Evolutionary conservation across 169 alveolate species (phyloP).

Genomic region (Eimeria praecox): DNA sequence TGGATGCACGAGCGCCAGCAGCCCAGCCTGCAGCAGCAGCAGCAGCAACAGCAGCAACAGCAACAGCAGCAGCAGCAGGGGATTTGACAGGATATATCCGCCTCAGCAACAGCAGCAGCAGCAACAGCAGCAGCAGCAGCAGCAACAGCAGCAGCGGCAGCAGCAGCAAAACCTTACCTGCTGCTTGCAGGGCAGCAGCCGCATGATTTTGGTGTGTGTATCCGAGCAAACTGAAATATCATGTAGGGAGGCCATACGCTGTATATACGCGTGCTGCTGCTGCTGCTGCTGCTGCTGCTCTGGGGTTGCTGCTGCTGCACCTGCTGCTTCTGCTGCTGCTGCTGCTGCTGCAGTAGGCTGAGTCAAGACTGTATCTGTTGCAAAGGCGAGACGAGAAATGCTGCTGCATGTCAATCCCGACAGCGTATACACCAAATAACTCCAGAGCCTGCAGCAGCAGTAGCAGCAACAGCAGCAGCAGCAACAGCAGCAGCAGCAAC

Average conservation of each 20-base stretch:
- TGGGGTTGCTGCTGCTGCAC: background rate
- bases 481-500: background rate
- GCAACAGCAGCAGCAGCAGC: slow-evolving; percentile 5
- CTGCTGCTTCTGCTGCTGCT: slow-evolving; percentile 47
- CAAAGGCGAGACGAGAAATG: background rate
- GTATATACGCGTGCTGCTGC: background rate
- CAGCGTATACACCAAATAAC: background rate
- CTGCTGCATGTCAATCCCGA: slow-evolving; percentile 5
- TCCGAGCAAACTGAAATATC: background rate
- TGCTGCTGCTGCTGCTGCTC: background rate
- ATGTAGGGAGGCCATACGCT: slow-evolving; percentile 4
- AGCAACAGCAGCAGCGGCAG: background rate
- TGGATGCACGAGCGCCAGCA: slow-evolving; percentile 10
- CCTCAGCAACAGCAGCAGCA: background rate
- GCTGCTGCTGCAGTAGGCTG: slow-evolving; percentile 35
- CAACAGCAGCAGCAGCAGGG: background rate
- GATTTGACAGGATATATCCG: background rate
- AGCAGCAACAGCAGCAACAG: slow-evolving; percentile 2
- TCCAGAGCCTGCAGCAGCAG: slow-evolving; percentile 56
- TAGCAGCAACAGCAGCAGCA: slow-evolving; percentile 35
- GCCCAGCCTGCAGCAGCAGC: slow-evolving; percentile 47
- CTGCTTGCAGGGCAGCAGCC: slow-evolving; percentile 62
- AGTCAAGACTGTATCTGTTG: background rate
- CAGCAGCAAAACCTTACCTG: slow-evolving; percentile 7
- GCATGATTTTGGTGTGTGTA: slow-evolving; percentile 28